Evolutionary conservation across 305 asterid genomes (phyloP).

Genomic region (Solanum hybrid): DNA sequence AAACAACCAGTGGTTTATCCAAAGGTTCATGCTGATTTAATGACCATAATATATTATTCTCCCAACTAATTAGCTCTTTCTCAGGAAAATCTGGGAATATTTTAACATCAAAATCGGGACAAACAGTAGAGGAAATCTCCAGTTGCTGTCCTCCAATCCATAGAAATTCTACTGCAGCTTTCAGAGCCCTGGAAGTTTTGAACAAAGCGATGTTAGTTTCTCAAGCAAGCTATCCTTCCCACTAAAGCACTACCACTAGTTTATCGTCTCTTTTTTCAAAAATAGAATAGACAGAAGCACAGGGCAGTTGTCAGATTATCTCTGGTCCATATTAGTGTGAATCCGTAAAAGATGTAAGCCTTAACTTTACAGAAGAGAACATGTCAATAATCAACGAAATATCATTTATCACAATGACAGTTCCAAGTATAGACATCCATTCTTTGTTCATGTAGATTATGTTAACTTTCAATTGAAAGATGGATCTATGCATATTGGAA

Average conservation of each 20-base stretch:
- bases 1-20: conserved; percentile 47
- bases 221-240: neutral
- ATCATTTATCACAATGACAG: neutral
- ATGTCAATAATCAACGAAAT: neutral
- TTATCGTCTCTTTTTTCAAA: neutral
- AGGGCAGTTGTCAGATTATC: neutral
- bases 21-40: conserved; percentile 33
- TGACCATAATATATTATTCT: conserved; percentile 54
- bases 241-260: neutral
- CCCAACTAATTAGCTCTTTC: conserved; percentile 60
- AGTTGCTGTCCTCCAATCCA: conserved; percentile 94
- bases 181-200: conserved; percentile 42
- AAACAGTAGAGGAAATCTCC: conserved; percentile 26
- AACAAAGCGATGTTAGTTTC: neutral
- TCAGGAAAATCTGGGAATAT: conserved; percentile 46
- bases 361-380: neutral
- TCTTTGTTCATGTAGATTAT: neutral
- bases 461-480: neutral
- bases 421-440: neutral
- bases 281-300: neutral
- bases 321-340: neutral
- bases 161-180: conserved; percentile 64
- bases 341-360: neutral
- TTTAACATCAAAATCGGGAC: conserved; percentile 29
- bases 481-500: neutral